Percentiles rank a stretch among this genome's conserved stretches.
Conservation (phyloP, 495 filamentous ascomycete species). For the Talaromyces borbonicus region DNA sequence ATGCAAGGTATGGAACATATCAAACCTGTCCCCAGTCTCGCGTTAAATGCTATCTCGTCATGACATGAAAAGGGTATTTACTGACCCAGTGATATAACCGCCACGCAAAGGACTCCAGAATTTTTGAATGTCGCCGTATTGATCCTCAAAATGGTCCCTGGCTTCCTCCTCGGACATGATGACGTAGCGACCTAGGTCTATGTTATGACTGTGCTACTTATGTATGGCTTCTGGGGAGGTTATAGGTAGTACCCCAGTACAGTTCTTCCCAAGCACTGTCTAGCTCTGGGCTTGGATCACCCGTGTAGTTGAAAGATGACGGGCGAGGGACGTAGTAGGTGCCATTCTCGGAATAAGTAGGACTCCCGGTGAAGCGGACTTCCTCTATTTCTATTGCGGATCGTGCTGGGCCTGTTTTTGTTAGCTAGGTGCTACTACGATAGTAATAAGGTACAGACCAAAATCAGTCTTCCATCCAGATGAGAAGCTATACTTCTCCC, state of each 20-base stretch:
- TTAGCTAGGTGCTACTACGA: not conserved
- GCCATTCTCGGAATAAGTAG: not conserved
- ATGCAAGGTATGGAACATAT: conserved; percentile 16
- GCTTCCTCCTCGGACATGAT: conserved; percentile 10
- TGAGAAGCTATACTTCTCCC: too few species aligned
- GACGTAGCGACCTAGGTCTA: conserved; percentile 12
- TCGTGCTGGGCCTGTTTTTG: not conserved
- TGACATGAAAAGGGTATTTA: too few species aligned
- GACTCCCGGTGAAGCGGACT: conserved; percentile 1
- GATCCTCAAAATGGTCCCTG: not conserved
- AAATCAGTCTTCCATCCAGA: conserved; percentile 1
- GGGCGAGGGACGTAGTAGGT: conserved; percentile 9
- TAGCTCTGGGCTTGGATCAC: conserved; percentile 8
- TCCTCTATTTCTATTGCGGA: not conserved
- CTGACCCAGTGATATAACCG: conserved; percentile 3
- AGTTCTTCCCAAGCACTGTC: conserved; percentile 13
- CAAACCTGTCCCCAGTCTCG: conserved; percentile 7
- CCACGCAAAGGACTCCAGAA: conserved; percentile 1
- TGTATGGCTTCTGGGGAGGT: not conserved
- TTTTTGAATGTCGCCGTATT: not conserved
- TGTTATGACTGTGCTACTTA: not conserved
- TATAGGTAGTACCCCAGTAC: not conserved
- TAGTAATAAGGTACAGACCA: too few species aligned
- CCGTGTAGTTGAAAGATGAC: conserved; percentile 9
- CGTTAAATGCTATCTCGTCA: too few species aligned